phyloP scores from a whole-genome alignment of 2,329 filamentous ascomycete species.

The Curvularia hawaiiensis region DNA sequence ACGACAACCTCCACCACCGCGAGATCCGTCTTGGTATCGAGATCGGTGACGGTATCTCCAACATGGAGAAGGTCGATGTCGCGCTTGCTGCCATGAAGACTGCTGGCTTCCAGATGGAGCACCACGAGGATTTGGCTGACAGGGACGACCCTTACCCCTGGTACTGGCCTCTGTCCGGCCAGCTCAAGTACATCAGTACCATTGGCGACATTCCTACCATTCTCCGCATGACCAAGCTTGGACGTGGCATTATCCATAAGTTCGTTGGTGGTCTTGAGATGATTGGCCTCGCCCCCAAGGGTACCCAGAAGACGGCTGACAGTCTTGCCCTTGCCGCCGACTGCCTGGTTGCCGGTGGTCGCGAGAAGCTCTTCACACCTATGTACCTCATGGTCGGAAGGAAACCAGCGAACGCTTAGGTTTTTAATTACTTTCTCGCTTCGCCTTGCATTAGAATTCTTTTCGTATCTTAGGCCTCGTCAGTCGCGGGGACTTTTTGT shows the following conservation, averaged over 20 bases:
- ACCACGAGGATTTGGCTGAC: slow-evolving; percentile 85
- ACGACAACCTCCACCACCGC: slow-evolving; percentile 82
- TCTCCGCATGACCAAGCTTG: slow-evolving; percentile 85
- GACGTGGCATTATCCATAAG: slow-evolving; percentile 74
- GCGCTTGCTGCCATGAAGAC: slow-evolving; percentile 81
- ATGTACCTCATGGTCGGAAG: slow-evolving; percentile 97
- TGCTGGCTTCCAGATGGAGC: slow-evolving; percentile 83
- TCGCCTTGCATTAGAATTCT: slow-evolving; percentile 26
- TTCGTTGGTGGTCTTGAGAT: slow-evolving; percentile 79
- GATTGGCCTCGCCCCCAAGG: slow-evolving; percentile 74
- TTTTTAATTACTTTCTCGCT: slow-evolving; percentile 12
- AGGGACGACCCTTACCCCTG: slow-evolving; percentile 78
- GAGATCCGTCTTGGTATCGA: slow-evolving; percentile 94
- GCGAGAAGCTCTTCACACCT: slow-evolving; percentile 92
- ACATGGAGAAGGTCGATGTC: slow-evolving; percentile 90
- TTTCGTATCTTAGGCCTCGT: slow-evolving; percentile 17
- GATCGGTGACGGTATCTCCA: slow-evolving; percentile 93
- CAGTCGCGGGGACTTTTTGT: slow-evolving; percentile 24
- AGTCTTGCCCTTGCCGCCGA: slow-evolving; percentile 82
- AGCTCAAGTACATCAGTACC: slow-evolving; percentile 82
- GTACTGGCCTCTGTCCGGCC: slow-evolving; percentile 91
- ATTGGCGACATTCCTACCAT: slow-evolving; percentile 82
- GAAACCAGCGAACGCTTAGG: slow-evolving; percentile 66
- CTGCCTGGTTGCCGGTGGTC: slow-evolving; percentile 82
- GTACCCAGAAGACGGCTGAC: slow-evolving; percentile 94